Evolutionary conservation across 441 rosid genomes (phyloP).

Genomic region (Mallotus repandus): DNA sequence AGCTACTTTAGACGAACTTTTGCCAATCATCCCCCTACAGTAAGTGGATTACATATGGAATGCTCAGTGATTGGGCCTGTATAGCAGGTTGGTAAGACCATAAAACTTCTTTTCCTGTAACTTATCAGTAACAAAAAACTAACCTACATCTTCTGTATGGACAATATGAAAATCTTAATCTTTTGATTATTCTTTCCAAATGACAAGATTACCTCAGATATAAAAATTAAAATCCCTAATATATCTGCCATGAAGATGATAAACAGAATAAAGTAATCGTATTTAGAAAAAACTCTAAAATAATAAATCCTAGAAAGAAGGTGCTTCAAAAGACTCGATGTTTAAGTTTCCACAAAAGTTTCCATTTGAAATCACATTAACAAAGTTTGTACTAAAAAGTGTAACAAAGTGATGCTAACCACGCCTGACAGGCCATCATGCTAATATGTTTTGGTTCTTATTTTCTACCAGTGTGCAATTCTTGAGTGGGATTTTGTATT

Average conservation of each 20-base stretch:
- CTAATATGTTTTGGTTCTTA: background rate
- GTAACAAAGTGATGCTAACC: background rate
- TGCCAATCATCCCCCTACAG: background rate
- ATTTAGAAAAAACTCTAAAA: background rate
- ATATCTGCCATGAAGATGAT: background rate
- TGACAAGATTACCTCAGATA: background rate
- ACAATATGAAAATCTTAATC: no score
- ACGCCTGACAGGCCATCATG: background rate
- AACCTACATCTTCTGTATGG: background rate
- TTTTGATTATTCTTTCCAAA: background rate
- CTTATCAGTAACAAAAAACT: background rate
- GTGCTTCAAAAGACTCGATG: background rate
- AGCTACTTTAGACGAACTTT: background rate
- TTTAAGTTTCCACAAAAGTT: background rate
- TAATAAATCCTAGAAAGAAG: background rate
- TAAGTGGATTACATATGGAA: background rate
- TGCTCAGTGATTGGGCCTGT: background rate
- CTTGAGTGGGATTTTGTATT: background rate
- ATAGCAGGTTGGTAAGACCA: background rate
- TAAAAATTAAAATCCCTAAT: background rate
- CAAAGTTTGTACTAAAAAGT: background rate
- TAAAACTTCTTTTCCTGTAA: background rate
- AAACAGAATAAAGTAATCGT: background rate
- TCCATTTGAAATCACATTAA: constrained; percentile 7
- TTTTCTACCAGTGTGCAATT: background rate